Evolutionary conservation across 2,329 filamentous ascomycete species (phyloP).

Genomic region (Aspergillus sp.): DNA sequence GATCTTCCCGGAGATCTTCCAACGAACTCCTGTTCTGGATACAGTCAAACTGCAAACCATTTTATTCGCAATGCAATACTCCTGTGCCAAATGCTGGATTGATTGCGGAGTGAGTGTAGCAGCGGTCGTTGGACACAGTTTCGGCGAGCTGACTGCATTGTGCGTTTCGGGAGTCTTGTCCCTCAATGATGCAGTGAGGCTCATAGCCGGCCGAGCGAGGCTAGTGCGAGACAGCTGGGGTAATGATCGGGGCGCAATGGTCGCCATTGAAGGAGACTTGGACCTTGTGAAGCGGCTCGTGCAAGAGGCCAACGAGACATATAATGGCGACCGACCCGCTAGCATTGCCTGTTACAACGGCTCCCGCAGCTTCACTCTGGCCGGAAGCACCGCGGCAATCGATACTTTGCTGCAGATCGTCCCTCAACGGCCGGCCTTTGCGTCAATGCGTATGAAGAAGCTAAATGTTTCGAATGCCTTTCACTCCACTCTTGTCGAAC

Average conservation of each 20-base stretch:
- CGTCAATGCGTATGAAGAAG: no score
- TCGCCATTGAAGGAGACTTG: conserved; percentile 32
- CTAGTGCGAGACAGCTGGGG: conserved; percentile 34
- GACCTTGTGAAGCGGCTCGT: not conserved
- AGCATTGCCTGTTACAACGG: conserved; percentile 52
- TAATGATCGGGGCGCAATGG: conserved; percentile 32
- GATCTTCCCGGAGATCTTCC: conserved; percentile 34
- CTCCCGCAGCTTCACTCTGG: conserved; percentile 42
- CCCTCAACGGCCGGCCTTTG: no score
- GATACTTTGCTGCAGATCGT: conserved; percentile 14
- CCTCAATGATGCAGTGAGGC: conserved; percentile 28
- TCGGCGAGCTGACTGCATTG: conserved; percentile 39
- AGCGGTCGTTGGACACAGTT: conserved; percentile 38
- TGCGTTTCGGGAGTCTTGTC: conserved; percentile 30
- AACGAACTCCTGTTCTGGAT: conserved; percentile 17
- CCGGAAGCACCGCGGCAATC: conserved; percentile 36
- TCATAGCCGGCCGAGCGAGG: conserved; percentile 27
- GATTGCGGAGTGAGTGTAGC: conserved; percentile 28
- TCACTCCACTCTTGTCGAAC: conserved; percentile 46
- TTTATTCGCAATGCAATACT: conserved; percentile 40
- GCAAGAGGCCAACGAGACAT: not conserved
- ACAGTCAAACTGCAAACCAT: conserved; percentile 34
- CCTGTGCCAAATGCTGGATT: conserved; percentile 39
- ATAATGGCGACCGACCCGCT: not conserved
- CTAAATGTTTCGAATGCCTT: conserved; percentile 51